These are phyloP conservation scores for Atkinsonella texensis DNA, from an alignment of 2,329 filamentous ascomycete genomes.

Conservation along the genomic window DNA sequence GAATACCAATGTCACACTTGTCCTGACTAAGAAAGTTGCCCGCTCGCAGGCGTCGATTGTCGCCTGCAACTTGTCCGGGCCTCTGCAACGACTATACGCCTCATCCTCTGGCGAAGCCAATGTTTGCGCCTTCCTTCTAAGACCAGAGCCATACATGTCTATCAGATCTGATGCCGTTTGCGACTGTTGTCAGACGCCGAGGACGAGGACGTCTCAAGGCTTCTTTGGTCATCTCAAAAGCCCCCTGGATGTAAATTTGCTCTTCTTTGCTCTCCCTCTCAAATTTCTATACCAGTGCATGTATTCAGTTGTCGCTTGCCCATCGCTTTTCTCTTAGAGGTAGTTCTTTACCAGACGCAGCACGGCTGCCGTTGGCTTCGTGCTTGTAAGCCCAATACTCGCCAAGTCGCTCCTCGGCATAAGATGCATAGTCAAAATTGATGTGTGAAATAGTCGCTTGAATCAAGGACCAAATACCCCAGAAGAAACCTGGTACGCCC, in stretches of 20 bases:
- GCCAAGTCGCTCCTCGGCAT: constrained; percentile 72
- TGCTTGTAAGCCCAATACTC: constrained; percentile 92
- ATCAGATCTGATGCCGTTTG: not conserved
- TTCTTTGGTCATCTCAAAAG: not conserved
- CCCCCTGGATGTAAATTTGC: not conserved
- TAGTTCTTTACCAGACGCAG: constrained; percentile 40
- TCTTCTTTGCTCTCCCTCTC: not conserved
- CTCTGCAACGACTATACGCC: not conserved
- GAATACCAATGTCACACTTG: constrained; percentile 4
- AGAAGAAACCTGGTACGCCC: constrained; percentile 78
- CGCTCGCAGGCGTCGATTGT: not conserved
- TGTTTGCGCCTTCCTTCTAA: not conserved
- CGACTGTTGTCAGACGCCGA: not conserved
- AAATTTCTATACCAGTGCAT: not conserved
- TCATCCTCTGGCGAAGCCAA: not conserved
- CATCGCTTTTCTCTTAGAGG: constrained; percentile 70
- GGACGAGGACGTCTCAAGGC: not conserved
- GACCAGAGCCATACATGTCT: not conserved
- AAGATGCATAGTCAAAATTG: constrained; percentile 90
- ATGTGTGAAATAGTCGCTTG: constrained; percentile 91
- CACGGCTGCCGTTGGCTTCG: constrained; percentile 53
- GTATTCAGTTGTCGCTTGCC: constrained; percentile 32
- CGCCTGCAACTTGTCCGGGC: not conserved
- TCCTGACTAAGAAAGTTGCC: not conserved
- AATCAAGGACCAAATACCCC: constrained; percentile 93